Base-by-base conservation (phyloP, 1,284 basidiomycete species). In the Gomphus bonarii region DNA sequence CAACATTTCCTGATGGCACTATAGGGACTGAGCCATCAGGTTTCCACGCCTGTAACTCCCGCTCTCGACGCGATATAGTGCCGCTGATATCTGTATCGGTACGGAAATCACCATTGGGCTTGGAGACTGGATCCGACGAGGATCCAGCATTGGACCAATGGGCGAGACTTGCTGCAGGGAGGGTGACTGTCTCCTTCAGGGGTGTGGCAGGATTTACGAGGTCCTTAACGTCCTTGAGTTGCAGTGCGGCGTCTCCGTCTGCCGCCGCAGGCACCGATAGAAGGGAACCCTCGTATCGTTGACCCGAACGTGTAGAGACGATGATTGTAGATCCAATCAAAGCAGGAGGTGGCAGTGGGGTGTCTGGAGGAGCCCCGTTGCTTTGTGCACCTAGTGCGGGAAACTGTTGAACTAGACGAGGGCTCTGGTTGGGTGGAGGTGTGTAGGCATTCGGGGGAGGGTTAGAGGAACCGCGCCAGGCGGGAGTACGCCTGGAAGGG, bases 31-130 rank as follows among this genome's bases (percentile, higher is more conserved):
- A 2, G 35, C 63, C 61, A 44, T 72, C 69, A 8, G 73, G 68
- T 53, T 81, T 76, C 93, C 93, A 95, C 7, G 87, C 85, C 67
- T 92, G 84, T 47, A 95, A 75, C 65, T 92, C 91, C 56, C 91
- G 86, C 65, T 91, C 88, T 50, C 81, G 80, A 14, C 74, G 68
- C n/a, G 63, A 64, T 18, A 69, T 69, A 54, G 75, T 75, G 62
- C 75, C 78, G 62, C 78, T 50, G 65, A 97, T 95, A 64, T 95
- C 93, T 18, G 82, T 76, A 68, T 97, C 93, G 30, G 91, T 97
- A 63, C 88, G 81, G 78, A 97, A 95, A 68, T 33, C 60, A 43
- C 31, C 38, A 33, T 50, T 57, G 6, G 48, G 31, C 35, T 42
- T 57, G 28, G 33, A 14, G 5, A 36, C 54, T 47, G 36, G 20